A percentile compares a stretch with the other conserved stretches of the same genome.
These are phyloP conservation scores for Talaromyces piceae DNA, from an alignment of 2,329 filamentous ascomycete species.

Conservation along the genomic window DNA sequence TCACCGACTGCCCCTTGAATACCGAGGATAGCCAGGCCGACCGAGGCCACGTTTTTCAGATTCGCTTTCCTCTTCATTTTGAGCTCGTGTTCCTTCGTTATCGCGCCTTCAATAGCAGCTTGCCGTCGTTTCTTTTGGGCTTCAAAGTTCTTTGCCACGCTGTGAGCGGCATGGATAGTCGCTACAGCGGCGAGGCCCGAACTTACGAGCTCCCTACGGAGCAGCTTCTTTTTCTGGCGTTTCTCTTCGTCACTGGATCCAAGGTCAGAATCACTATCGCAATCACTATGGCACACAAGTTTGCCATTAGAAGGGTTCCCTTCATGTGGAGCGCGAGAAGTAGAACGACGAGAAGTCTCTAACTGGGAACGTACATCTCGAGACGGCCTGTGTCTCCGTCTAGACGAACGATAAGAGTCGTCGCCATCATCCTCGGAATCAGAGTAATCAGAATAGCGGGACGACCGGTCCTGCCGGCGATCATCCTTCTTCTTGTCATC, in stretches of 20 bases:
- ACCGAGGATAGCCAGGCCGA: slow-evolving; percentile 60
- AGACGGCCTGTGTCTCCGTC: slow-evolving; percentile 28
- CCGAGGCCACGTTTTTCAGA: slow-evolving; percentile 57
- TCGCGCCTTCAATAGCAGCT: slow-evolving; percentile 56
- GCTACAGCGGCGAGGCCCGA: slow-evolving; percentile 60
- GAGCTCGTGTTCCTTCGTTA: slow-evolving; percentile 54
- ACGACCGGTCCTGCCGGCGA: slow-evolving; percentile 20
- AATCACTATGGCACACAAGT: slow-evolving; percentile 10
- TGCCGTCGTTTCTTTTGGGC: slow-evolving; percentile 53
- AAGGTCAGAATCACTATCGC: slow-evolving; percentile 43
- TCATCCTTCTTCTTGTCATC: slow-evolving; percentile 27
- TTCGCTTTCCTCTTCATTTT: slow-evolving; percentile 57
- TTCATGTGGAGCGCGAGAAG: slow-evolving; percentile 13
- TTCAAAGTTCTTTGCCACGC: slow-evolving; percentile 56
- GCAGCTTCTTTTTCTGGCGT: slow-evolving; percentile 55
- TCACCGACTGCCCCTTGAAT: slow-evolving; percentile 60
- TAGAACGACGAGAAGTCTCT: slow-evolving; percentile 15
- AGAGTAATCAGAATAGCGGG: slow-evolving; percentile 29
- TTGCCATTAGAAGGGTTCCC: slow-evolving; percentile 7
- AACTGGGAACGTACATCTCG: slow-evolving; percentile 38
- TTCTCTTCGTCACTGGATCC: slow-evolving; percentile 57
- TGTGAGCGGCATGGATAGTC: slow-evolving; percentile 62
- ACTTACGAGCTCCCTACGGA: slow-evolving; percentile 59
- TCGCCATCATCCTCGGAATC: slow-evolving; percentile 40
- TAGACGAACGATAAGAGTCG: slow-evolving; percentile 24